Conservation (phyloP, 495 filamentous ascomycete species). For the Bathelium albidoporum region DNA sequence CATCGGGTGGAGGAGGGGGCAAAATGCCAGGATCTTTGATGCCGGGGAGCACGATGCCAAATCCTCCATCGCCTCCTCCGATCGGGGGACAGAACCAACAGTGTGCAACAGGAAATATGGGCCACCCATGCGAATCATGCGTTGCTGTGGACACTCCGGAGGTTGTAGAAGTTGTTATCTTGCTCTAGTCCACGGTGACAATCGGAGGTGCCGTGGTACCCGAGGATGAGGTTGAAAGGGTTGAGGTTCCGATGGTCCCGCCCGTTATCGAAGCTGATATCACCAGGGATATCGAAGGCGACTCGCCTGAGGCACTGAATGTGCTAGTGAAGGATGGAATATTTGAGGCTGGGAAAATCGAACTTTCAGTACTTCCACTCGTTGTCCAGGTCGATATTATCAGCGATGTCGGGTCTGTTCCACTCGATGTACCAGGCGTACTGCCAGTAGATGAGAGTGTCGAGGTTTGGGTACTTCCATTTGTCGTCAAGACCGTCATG, state of each 20-base stretch:
- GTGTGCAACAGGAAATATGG: not conserved
- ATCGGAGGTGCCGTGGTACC: not conserved
- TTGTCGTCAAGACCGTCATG: not conserved
- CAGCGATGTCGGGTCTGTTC: not conserved
- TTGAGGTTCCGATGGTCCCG: not conserved
- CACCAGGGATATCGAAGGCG: not conserved
- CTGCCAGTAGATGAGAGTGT: constrained; percentile 1
- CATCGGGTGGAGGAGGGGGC: not conserved
- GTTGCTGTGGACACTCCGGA: constrained; percentile 4
- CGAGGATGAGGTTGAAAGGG: not conserved
- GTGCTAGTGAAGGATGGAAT: not conserved
- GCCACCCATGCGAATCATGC: not conserved
- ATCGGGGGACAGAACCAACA: constrained; percentile 1
- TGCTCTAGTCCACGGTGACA: not conserved
- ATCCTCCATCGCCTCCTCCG: not conserved
- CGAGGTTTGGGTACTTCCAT: not conserved
- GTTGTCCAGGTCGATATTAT: not conserved
- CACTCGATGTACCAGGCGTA: not conserved
- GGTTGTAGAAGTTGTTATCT: not conserved
- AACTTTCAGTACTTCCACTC: not conserved
- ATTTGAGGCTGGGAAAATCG: not conserved
- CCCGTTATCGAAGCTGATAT: not conserved
- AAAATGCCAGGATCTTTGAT: not conserved
- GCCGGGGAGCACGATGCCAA: not conserved
- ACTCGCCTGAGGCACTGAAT: not conserved